phyloP scores from a whole-genome alignment of 75 land plant species.

The Azolla pinnata region DNA sequence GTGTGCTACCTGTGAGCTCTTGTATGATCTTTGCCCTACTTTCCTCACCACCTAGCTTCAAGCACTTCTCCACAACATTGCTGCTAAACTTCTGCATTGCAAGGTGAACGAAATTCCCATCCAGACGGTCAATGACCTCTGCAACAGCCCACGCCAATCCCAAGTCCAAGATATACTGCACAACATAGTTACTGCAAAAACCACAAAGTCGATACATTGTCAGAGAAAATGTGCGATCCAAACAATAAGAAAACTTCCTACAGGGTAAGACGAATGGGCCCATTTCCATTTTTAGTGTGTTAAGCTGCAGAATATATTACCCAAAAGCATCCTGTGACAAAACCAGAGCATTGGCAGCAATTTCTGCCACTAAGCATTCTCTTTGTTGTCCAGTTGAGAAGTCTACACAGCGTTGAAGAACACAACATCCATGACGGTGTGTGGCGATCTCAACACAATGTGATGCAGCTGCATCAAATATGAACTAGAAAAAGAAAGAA shows the following conservation, averaged over 20 bases:
- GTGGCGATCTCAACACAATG: slow-evolving; percentile 33
- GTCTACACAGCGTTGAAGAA: slow-evolving; percentile 27
- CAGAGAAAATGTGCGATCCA: too few relatives aligned
- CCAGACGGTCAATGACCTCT: slow-evolving; percentile 14
- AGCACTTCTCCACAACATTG: slow-evolving; percentile 26
- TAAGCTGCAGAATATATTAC: too few relatives aligned
- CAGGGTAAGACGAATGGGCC: too few relatives aligned
- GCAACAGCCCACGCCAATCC: slow-evolving; percentile 12
- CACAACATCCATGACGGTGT: slow-evolving; percentile 16
- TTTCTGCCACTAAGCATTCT: slow-evolving; percentile 21
- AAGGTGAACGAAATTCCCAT: slow-evolving; percentile 15
- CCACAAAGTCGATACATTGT: background rate
- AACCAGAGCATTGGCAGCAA: slow-evolving; percentile 28
- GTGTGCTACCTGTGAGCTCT: slow-evolving; percentile 16
- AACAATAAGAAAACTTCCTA: too few relatives aligned
- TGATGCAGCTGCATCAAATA: slow-evolving; percentile 28
- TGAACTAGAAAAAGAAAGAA: slow-evolving; percentile 18
- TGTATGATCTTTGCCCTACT: slow-evolving; percentile 7
- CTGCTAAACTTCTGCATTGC: slow-evolving; percentile 30
- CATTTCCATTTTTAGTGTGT: too few relatives aligned
- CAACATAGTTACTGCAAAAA: slow-evolving; percentile 29
- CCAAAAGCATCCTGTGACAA: slow-evolving; percentile 30
- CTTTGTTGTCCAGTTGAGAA: slow-evolving; percentile 19
- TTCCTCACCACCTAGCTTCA: slow-evolving; percentile 15
- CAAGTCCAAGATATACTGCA: slow-evolving; percentile 19